Conservation (phyloP, 805 yeast species). For the Starmerella potacharoeniae region DNA sequence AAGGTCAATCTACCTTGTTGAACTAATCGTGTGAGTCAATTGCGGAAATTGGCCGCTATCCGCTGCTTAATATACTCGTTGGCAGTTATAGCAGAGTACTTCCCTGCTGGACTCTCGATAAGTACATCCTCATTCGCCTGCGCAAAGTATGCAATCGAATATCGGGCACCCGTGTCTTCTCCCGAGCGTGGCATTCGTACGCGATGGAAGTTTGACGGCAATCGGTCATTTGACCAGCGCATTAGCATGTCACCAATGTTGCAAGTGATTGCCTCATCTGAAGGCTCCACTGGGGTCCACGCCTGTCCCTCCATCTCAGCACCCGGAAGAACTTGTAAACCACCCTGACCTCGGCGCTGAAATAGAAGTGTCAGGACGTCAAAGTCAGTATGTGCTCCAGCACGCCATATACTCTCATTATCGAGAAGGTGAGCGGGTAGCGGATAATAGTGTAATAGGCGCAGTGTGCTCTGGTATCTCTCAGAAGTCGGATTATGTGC, state of each 20-base stretch:
- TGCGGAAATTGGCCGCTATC: conserved; percentile 12
- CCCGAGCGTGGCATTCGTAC: conserved; percentile 11
- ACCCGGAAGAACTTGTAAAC: conserved; percentile 18
- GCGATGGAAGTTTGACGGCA: conserved; percentile 17
- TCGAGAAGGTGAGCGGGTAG: conserved; percentile 3
- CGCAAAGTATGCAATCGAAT: conserved; percentile 13
- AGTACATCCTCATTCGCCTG: conserved; percentile 17
- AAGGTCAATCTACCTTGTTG: too few relatives aligned
- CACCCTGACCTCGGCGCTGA: conserved; percentile 18
- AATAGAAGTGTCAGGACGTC: conserved; percentile 11
- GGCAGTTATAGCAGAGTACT: conserved; percentile 12
- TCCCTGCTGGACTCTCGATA: conserved; percentile 9
- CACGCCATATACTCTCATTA: conserved; percentile 14
- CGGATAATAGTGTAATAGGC: conserved; percentile 15
- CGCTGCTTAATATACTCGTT: conserved; percentile 9
- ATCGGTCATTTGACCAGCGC: conserved; percentile 16
- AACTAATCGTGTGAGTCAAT: too few relatives aligned
- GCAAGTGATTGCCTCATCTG: conserved; percentile 13
- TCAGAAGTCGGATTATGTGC: conserved; percentile 7
- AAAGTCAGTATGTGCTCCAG: conserved; percentile 20
- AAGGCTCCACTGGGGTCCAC: conserved; percentile 15
- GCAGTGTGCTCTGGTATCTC: conserved; percentile 16
- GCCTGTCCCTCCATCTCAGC: conserved; percentile 5
- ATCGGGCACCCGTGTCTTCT: conserved; percentile 11
- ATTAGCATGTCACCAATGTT: conserved; percentile 20